phyloP scores from a whole-genome alignment of 306 rosid species.

The Ceratonia siliqua region DNA sequence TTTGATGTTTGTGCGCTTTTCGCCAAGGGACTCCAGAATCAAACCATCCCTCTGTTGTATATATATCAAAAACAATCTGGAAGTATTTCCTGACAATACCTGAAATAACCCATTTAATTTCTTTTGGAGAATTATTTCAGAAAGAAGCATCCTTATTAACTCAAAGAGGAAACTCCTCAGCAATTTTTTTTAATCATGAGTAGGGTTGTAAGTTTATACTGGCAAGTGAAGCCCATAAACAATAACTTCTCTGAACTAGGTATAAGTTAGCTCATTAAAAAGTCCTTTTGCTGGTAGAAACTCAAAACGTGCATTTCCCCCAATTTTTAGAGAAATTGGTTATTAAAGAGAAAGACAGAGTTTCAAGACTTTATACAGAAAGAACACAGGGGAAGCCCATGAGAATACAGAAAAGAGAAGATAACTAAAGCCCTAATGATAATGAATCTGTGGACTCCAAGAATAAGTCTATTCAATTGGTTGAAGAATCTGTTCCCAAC shows the following conservation, averaged over 20 bases:
- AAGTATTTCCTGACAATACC: neutral
- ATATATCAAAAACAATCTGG: neutral
- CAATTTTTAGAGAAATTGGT: neutral
- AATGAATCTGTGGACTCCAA: neutral
- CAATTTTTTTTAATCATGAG: neutral
- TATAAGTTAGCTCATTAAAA: neutral
- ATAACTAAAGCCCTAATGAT: constrained; percentile 3
- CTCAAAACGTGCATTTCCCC: neutral
- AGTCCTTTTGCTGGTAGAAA: neutral
- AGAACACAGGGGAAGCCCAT: neutral
- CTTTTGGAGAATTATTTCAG: neutral
- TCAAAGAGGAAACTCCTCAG: neutral
- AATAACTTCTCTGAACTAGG: neutral
- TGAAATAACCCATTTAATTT: neutral
- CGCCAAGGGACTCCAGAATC: neutral
- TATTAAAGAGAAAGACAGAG: neutral
- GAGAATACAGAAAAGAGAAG: neutral
- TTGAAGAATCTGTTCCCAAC: neutral
- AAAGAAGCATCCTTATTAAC: neutral
- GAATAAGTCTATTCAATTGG: constrained; percentile 13
- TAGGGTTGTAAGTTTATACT: neutral
- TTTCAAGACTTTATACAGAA: neutral
- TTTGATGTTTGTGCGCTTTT: neutral
- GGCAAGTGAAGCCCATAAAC: neutral
- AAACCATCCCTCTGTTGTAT: neutral